A percentile compares a stretch with the other conserved stretches of the same genome.
These are phyloP conservation scores for Colletotrichum karsti DNA, from an alignment of 2,329 filamentous ascomycete genomes.

Conservation along the genomic window DNA sequence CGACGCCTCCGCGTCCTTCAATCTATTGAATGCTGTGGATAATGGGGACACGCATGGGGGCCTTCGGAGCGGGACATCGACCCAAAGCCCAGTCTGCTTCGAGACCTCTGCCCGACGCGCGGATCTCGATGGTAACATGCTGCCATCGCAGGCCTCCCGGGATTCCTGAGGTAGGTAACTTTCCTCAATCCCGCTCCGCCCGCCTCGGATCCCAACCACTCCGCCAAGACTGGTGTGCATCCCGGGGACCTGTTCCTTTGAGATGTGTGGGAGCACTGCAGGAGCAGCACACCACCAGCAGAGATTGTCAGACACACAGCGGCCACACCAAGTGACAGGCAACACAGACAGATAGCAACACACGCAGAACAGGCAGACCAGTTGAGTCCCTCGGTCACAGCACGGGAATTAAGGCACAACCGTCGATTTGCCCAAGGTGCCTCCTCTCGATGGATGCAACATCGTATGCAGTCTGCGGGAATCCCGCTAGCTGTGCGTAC, in stretches of 20 bases:
- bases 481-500: background rate
- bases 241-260: constrained; percentile 2
- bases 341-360: no score
- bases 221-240: constrained; percentile 20
- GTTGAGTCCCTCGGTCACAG: background rate
- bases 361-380: background rate
- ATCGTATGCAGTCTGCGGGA: background rate
- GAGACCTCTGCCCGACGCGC: background rate
- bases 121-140: constrained; percentile 13
- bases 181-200: constrained; percentile 23
- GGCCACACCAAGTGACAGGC: no score
- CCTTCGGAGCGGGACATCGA: background rate
- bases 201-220: constrained; percentile 9
- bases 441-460: background rate
- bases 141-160: background rate
- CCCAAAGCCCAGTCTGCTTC: background rate
- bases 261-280: background rate
- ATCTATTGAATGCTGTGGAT: background rate
- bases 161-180: background rate
- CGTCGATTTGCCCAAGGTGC: background rate
- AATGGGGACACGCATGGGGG: background rate
- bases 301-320: background rate
- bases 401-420: background rate
- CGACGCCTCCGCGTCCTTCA: background rate
- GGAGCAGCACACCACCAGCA: background rate